Evolutionary conservation across 2,329 filamentous ascomycete genomes (phyloP).

Genomic region (Penicillium rolfsii): DNA sequence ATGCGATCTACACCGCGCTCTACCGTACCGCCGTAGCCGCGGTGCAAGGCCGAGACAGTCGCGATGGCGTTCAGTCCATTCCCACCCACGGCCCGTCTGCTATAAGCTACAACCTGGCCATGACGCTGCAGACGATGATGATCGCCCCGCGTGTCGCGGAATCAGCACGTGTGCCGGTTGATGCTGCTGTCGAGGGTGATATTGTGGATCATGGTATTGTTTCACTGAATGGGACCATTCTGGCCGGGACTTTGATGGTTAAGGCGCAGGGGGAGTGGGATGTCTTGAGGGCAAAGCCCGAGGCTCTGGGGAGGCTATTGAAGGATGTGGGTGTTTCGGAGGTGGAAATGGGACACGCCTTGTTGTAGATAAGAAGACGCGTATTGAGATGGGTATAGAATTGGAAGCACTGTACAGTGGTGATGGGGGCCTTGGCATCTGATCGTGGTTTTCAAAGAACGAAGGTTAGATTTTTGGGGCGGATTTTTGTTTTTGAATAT

Average conservation of each 20-base stretch:
- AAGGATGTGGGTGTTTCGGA: slow-evolving; percentile 46
- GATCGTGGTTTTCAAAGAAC: not conserved
- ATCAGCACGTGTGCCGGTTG: slow-evolving; percentile 45
- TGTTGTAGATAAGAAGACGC: not conserved
- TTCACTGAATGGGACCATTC: slow-evolving; percentile 60
- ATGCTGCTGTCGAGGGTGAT: slow-evolving; percentile 39
- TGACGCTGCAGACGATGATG: slow-evolving; percentile 58
- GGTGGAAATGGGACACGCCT: slow-evolving; percentile 22
- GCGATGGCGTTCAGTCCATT: slow-evolving; percentile 16
- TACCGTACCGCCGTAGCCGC: slow-evolving; percentile 47
- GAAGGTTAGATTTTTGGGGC: not conserved
- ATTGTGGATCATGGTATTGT: slow-evolving; percentile 45
- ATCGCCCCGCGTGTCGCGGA: slow-evolving; percentile 56
- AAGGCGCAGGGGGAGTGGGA: slow-evolving; percentile 60
- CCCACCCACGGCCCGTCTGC: slow-evolving; percentile 43
- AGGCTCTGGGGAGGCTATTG: slow-evolving; percentile 50
- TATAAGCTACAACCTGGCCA: slow-evolving; percentile 63
- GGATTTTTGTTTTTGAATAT: not conserved
- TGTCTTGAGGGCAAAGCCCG: slow-evolving; percentile 46
- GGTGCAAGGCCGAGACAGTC: slow-evolving; percentile 19
- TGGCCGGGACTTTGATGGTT: slow-evolving; percentile 63
- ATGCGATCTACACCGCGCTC: slow-evolving; percentile 45
- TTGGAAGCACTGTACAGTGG: not conserved
- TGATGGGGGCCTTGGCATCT: not conserved
- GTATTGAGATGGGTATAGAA: too few relatives aligned